Percentiles rank a stretch among this genome's conserved stretches.
Conservation (phyloP, 73 alveolate genomes). For the Tetrahymena malaccensis region DNA sequence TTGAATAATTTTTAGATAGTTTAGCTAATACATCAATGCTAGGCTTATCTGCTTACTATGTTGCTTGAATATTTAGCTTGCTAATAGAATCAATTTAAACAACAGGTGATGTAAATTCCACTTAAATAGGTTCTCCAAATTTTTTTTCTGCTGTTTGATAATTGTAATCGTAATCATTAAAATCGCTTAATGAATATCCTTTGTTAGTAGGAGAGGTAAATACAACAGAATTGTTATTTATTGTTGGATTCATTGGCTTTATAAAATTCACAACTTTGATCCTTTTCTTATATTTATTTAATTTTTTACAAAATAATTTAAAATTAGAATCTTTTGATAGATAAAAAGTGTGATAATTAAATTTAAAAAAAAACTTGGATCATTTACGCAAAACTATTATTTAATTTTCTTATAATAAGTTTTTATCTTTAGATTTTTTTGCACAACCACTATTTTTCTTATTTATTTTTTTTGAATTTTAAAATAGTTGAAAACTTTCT, state of each 20-base stretch:
- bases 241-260: not conserved
- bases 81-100: not conserved
- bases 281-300: not conserved
- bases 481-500: not conserved
- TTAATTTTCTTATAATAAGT: not conserved
- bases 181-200: not conserved
- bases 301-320: too few species aligned
- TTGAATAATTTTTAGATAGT: not conserved
- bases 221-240: not conserved
- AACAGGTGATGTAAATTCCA: not conserved
- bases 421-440: not conserved
- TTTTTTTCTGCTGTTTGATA: not conserved
- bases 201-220: not conserved
- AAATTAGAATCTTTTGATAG: not conserved
- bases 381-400: not conserved
- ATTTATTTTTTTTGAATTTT: not conserved
- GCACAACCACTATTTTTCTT: not conserved
- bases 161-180: not conserved
- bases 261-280: not conserved
- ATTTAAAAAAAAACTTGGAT: not conserved
- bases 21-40: not conserved
- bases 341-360: not conserved
- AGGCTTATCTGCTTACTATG: not conserved
- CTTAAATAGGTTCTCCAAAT: not conserved
- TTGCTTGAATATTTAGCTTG: not conserved